A percentile compares a stretch with the other conserved stretches of the same genome.
Evolutionary conservation across 169 alveolate genomes (phyloP).

Genomic region (Cyclospora cayetanensis): DNA sequence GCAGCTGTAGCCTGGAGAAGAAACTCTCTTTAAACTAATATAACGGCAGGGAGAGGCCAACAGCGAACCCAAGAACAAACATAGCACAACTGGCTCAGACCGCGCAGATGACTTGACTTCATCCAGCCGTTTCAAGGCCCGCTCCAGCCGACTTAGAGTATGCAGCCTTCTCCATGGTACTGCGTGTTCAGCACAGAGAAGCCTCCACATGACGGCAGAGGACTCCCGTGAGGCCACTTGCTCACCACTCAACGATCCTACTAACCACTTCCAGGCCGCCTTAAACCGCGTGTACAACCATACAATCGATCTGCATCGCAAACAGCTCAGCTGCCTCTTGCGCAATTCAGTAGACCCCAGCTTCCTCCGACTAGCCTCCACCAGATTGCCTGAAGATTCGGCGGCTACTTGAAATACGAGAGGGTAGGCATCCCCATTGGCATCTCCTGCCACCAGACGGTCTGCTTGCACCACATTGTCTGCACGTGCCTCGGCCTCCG

Average conservation of each 20-base stretch:
- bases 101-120: not conserved
- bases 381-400: not conserved
- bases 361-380: not conserved
- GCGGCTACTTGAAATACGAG: not conserved
- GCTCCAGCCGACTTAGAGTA: constrained; percentile 42
- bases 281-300: constrained; percentile 34
- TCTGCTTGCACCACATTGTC: not conserved
- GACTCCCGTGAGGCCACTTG: not conserved
- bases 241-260: not conserved
- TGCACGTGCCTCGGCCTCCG: not conserved
- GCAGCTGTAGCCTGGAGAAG: not conserved
- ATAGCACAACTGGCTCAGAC: constrained; percentile 45
- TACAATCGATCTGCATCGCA: constrained; percentile 20
- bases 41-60: constrained; percentile 55
- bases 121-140: not conserved
- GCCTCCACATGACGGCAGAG: not conserved
- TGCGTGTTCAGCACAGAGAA: constrained; percentile 51
- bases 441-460: not conserved
- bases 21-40: not conserved
- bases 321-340: not conserved
- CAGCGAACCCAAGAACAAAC: constrained; percentile 39
- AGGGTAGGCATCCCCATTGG: not conserved
- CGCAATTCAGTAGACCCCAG: constrained; percentile 49
- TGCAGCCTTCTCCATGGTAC: constrained; percentile 41
- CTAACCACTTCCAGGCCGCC: constrained; percentile 44